phyloP scores from a whole-genome alignment of 192 early-diverging fungal genomes.

The Diversispora eburnea region DNA sequence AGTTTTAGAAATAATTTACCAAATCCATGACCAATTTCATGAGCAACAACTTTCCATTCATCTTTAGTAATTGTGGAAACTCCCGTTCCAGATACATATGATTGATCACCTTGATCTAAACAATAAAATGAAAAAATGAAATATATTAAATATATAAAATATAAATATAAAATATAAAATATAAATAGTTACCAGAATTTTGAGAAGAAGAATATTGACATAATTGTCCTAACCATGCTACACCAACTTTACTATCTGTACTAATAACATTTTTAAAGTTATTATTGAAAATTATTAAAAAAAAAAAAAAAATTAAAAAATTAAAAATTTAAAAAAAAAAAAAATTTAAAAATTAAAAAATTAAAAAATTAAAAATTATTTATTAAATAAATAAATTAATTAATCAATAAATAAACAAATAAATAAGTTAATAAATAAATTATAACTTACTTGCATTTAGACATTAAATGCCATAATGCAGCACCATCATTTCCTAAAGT shows the following conservation, averaged over 20 bases:
- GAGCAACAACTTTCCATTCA: conserved; percentile 93
- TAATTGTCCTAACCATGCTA: conserved; percentile 80
- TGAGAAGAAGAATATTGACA: conserved; percentile 59
- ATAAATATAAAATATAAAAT: background rate
- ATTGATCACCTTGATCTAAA: conserved; percentile 37
- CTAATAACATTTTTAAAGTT: conserved; percentile 24
- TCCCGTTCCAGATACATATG: conserved; percentile 73
- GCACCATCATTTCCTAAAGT: conserved; percentile 57
- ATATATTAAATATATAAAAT: background rate
- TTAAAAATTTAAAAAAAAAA: background rate
- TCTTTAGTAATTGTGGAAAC: conserved; percentile 79
- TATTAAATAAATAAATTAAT: background rate
- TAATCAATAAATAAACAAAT: background rate
- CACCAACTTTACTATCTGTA: conserved; percentile 77
- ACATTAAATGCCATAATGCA: conserved; percentile 94
- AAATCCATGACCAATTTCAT: conserved; percentile 89
- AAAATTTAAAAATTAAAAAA: background rate
- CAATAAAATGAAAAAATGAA: background rate
- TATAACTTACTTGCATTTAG: conserved; percentile 57
- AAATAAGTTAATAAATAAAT: background rate
- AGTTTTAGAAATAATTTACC: conserved; percentile 22
- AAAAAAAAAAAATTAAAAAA: background rate
- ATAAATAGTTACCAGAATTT: conserved; percentile 32
- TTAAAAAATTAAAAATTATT: background rate
- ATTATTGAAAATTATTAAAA: background rate